These are phyloP conservation scores for Pogostemon cablin DNA, from an alignment of 257 asterid genomes.

Conservation along the genomic window DNA sequence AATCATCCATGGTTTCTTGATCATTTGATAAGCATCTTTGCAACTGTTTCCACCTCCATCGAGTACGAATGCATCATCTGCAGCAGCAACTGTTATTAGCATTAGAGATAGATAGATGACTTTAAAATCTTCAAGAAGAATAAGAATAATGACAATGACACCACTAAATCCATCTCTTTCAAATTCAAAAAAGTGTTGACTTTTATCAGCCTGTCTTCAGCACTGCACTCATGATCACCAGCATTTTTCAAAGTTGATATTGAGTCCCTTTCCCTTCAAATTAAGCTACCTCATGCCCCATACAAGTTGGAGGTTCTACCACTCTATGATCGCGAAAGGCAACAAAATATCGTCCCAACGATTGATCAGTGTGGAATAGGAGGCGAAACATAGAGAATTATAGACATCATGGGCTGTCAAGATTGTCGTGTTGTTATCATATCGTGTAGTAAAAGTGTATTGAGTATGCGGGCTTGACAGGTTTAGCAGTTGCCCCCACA, in stretches of 20 bases:
- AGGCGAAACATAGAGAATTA: neutral
- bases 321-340: constrained; percentile 23
- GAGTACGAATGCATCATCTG: neutral
- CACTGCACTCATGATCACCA: neutral
- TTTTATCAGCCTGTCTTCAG: neutral
- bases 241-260: constrained; percentile 9
- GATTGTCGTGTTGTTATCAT: neutral
- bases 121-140: constrained; percentile 13
- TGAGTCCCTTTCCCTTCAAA: neutral
- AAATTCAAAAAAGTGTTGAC: neutral
- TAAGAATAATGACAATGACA: constrained; percentile 22
- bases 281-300: neutral
- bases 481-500: constrained; percentile 36
- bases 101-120: neutral
- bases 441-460: neutral
- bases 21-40: constrained; percentile 20
- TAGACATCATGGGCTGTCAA: neutral
- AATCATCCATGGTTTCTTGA: neutral
- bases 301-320: neutral
- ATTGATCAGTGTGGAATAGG: too few species aligned
- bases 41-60: neutral
- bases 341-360: neutral
- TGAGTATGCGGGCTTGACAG: neutral
- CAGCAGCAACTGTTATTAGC: constrained; percentile 14
- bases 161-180: neutral